A percentile compares a stretch with the other conserved stretches of the same genome.
Evolutionary conservation across 768 basidiomycete species (phyloP).

Genomic region (Leccinellum rugosiceps): DNA sequence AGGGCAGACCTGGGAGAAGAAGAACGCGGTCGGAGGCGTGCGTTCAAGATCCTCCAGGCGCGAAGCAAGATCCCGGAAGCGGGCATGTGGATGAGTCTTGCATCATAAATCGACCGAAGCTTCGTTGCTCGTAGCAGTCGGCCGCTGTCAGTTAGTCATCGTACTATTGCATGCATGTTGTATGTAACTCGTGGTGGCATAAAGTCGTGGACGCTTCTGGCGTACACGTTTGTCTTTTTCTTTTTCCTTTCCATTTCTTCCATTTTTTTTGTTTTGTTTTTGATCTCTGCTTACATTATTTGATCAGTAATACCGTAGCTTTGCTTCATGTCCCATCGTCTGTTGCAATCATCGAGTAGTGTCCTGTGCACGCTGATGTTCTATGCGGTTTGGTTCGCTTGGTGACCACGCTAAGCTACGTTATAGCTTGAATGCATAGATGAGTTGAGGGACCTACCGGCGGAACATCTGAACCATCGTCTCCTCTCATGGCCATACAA

Average conservation of each 20-base stretch:
- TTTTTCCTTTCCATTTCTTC: neutral
- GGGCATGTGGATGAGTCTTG: constrained; percentile 84
- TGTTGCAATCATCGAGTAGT: constrained; percentile 21
- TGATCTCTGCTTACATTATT: constrained; percentile 26
- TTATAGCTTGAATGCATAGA: neutral
- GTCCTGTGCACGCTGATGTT: constrained; percentile 10
- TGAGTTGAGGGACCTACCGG: neutral
- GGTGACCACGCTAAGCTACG: neutral
- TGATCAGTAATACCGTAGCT: constrained; percentile 29
- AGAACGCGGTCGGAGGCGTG: constrained; percentile 53
- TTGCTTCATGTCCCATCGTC: constrained; percentile 30
- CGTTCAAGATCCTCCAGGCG: constrained; percentile 66
- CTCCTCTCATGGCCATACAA: neutral
- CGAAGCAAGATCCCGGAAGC: constrained; percentile 64
- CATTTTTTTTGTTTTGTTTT: neutral
- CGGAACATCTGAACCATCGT: neutral
- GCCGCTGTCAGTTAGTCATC: neutral
- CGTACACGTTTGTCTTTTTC: constrained; percentile 10
- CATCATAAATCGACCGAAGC: constrained; percentile 35
- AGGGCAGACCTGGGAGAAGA: constrained; percentile 22
- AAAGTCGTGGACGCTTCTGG: neutral
- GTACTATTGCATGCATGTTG: neutral
- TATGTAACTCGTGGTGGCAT: constrained; percentile 6
- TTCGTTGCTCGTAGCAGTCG: neutral
- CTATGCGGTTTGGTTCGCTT: neutral